Conservation (phyloP, 192 early-diverging fungal species). For the Linnemannia schmuckeri region DNA sequence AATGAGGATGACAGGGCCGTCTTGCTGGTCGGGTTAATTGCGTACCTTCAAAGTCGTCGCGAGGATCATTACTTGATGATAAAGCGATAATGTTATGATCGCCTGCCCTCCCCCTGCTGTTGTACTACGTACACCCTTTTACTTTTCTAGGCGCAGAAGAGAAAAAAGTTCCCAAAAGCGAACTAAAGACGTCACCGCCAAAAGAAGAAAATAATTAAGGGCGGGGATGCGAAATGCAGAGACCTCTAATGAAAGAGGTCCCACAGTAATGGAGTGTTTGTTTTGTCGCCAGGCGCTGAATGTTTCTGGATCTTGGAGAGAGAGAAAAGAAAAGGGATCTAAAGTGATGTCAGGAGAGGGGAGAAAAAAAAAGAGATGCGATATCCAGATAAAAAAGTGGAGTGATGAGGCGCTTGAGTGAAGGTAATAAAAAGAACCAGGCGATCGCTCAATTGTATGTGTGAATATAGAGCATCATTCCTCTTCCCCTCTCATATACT, state of each 20-base stretch:
- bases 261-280: not conserved
- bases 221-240: not conserved
- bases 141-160: not conserved
- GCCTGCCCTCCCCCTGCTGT: no score
- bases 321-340: not conserved
- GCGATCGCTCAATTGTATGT: not conserved
- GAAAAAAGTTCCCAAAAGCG: not conserved
- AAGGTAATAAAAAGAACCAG: not conserved
- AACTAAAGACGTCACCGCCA: not conserved
- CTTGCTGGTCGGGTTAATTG: not conserved
- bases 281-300: not conserved
- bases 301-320: not conserved
- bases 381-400: not conserved
- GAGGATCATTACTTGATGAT: not conserved
- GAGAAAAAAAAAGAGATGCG: not conserved
- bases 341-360: not conserved
- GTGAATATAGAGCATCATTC: not conserved
- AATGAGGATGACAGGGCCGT: not conserved
- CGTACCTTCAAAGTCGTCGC: not conserved
- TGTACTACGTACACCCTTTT: not conserved
- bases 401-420: not conserved
- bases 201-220: not conserved
- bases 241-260: not conserved
- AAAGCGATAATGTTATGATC: no score
- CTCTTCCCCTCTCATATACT: not conserved